These are phyloP conservation scores for Globisporangium spiculum DNA, from an alignment of 352 stramenopile genomes.

Conservation along the genomic window DNA sequence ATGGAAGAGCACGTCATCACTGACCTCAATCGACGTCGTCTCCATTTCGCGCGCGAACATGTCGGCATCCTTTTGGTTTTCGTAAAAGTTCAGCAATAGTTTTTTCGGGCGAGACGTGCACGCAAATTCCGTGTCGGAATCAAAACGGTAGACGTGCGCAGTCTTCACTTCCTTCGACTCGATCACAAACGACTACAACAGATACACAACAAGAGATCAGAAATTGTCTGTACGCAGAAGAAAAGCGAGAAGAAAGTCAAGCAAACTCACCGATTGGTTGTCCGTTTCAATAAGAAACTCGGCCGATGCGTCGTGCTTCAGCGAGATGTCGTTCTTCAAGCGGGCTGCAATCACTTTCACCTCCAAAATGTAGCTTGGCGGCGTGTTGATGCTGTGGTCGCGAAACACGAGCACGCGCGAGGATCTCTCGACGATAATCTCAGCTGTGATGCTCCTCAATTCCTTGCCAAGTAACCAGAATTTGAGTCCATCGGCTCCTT, in stretches of 20 bases:
- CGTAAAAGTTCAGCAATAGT: constrained; percentile 65
- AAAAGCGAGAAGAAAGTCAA: neutral
- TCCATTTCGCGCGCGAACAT: constrained; percentile 24
- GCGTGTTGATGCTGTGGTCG: constrained; percentile 49
- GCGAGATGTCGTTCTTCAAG: constrained; percentile 55
- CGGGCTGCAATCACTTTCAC: constrained; percentile 82
- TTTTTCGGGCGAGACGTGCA: constrained; percentile 64
- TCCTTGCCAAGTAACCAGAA: constrained; percentile 74
- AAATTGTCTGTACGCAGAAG: neutral
- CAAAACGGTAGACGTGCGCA: constrained; percentile 80
- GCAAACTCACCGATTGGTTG: constrained; percentile 44
- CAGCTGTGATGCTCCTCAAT: constrained; percentile 57
- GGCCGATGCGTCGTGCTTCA: constrained; percentile 54
- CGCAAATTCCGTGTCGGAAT: constrained; percentile 73
- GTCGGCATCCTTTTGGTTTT: constrained; percentile 41
- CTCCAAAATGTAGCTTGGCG: constrained; percentile 73
- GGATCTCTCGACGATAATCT: constrained; percentile 76
- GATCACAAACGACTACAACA: constrained; percentile 31
- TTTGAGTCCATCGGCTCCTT: constrained; percentile 64
- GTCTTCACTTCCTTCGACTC: constrained; percentile 77
- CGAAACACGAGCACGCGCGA: constrained; percentile 82
- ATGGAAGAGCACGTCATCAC: constrained; percentile 49
- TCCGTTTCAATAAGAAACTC: constrained; percentile 68
- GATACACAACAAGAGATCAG: neutral
- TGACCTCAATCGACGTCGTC: constrained; percentile 49